These are phyloP conservation scores for Vitis labrusca DNA, from an alignment of 164 flowering plant species.

Conservation along the genomic window DNA sequence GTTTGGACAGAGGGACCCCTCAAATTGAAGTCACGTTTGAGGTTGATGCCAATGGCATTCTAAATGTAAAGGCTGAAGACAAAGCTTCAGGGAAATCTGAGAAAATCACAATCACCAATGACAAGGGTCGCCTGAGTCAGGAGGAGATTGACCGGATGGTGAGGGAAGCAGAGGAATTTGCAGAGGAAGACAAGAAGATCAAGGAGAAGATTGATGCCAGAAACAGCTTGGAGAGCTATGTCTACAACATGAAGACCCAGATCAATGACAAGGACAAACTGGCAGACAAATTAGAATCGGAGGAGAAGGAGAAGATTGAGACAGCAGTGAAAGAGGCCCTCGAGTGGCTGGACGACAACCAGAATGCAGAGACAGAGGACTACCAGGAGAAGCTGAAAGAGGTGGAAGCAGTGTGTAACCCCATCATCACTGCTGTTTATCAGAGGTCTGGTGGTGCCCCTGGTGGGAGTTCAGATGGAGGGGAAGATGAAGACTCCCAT, in stretches of 20 bases:
- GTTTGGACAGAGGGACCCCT: conserved; percentile 44
- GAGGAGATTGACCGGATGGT: conserved; percentile 55
- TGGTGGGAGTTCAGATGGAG: conserved; percentile 21
- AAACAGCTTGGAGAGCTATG: conserved; percentile 42
- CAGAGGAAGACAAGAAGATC: conserved; percentile 56
- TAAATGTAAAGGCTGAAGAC: conserved; percentile 52
- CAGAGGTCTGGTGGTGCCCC: conserved; percentile 49
- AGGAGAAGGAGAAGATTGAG: conserved; percentile 53
- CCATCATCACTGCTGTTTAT: conserved; percentile 46
- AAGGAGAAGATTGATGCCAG: conserved; percentile 55
- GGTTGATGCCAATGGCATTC: conserved; percentile 53
- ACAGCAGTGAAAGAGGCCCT: conserved; percentile 49
- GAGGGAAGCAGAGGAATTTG: conserved; percentile 53
- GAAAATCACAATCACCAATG: conserved; percentile 59
- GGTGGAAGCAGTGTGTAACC: conserved; percentile 59
- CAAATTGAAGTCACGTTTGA: conserved; percentile 56
- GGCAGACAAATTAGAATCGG: conserved; percentile 44
- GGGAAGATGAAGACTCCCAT: conserved; percentile 35
- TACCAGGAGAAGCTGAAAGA: conserved; percentile 58
- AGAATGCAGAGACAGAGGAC: conserved; percentile 48
- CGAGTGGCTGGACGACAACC: conserved; percentile 60
- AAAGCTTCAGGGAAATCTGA: conserved; percentile 42
- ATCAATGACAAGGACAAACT: conserved; percentile 50
- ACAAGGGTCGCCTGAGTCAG: conserved; percentile 51
- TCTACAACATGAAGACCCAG: conserved; percentile 57